Percentiles rank a stretch among this genome's conserved stretches.
Conservation (phyloP, 768 basidiomycete genomes). For the Mycena indigotica region DNA sequence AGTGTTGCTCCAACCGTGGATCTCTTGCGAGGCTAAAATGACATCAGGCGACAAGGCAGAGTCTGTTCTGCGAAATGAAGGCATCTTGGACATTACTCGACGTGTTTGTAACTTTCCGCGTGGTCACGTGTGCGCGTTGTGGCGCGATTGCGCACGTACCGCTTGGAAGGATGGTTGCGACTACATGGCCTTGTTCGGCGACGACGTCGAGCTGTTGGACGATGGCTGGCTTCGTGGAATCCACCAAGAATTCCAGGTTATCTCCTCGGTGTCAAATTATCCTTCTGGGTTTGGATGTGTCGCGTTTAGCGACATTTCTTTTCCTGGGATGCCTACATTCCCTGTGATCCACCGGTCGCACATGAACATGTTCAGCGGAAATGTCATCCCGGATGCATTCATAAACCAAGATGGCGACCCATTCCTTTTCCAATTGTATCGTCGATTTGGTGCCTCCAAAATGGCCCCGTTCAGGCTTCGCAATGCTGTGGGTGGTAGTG, state of each 20-base stretch:
- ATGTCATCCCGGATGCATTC: constrained; percentile 53
- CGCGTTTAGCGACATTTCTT: constrained; percentile 55
- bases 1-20: neutral
- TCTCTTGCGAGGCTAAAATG: neutral
- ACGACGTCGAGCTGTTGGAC: constrained; percentile 54
- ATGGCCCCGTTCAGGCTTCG: constrained; percentile 47
- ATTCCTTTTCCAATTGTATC: constrained; percentile 61
- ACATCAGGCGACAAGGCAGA: constrained; percentile 35
- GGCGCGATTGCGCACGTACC: constrained; percentile 49
- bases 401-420: constrained; percentile 64
- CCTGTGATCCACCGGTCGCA: constrained; percentile 59
- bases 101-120: constrained; percentile 41
- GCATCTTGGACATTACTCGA: constrained; percentile 39
- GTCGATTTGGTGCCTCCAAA: constrained; percentile 52
- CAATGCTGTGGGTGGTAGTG: constrained; percentile 50
- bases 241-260: constrained; percentile 38
- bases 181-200: constrained; percentile 57
- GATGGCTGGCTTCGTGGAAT: constrained; percentile 54
- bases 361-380: constrained; percentile 55
- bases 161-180: constrained; percentile 53
- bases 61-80: constrained; percentile 36
- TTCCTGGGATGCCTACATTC: constrained; percentile 65
- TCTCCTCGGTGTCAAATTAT: constrained; percentile 31
- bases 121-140: constrained; percentile 56
- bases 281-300: constrained; percentile 58